phyloP scores from a whole-genome alignment of 139 green algal species.

The Auxenochlorella pyrenoidosa region DNA sequence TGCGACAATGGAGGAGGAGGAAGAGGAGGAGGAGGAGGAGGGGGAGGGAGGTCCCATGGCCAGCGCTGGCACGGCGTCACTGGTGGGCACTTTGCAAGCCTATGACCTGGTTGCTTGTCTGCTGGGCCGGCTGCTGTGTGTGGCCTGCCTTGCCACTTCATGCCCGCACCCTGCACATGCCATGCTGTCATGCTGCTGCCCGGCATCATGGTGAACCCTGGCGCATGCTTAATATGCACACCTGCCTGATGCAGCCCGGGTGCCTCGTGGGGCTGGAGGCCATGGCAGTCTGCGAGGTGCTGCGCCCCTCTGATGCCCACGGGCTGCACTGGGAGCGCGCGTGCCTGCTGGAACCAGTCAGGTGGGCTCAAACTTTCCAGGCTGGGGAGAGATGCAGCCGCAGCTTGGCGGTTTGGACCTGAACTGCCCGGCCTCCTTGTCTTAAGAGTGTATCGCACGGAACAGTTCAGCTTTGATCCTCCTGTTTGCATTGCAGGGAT shows the following conservation, averaged over 20 bases:
- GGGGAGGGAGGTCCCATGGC: not conserved
- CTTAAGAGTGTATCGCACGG: not conserved
- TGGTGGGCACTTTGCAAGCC: not conserved
- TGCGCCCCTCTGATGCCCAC: not conserved
- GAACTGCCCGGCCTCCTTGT: not conserved
- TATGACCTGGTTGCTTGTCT: not conserved
- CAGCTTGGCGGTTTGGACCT: not conserved
- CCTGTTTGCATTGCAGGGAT: not conserved
- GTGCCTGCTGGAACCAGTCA: not conserved
- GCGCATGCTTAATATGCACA: not conserved
- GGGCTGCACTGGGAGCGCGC: constrained; percentile 22
- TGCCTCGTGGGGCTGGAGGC: not conserved
- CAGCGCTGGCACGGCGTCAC: not conserved
- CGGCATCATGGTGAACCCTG: not conserved
- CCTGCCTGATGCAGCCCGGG: not conserved
- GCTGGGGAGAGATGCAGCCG: not conserved
- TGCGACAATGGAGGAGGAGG: not conserved
- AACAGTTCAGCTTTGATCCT: not conserved
- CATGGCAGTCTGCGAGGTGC: not conserved
- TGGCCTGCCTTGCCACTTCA: not conserved
- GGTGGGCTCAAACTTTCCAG: not conserved
- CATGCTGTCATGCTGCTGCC: not conserved
- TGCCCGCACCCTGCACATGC: not conserved
- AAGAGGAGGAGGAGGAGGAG: not conserved
- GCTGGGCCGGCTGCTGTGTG: not conserved